phyloP scores from a whole-genome alignment of 495 filamentous ascomycete genomes.

The Choiromyces venosus region DNA sequence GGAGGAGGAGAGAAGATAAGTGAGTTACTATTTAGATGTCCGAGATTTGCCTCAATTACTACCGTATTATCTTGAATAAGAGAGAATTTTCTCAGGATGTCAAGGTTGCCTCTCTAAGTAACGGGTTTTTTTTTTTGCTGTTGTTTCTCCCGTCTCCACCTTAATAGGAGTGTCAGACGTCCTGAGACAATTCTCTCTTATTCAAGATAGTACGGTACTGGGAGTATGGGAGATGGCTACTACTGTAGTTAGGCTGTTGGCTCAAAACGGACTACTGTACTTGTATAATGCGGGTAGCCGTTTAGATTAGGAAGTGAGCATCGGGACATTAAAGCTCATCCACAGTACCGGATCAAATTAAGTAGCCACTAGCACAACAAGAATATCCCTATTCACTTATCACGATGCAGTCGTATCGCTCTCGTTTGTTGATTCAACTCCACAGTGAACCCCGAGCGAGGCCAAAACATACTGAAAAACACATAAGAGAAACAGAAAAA shows the following conservation, averaged over 20 bases:
- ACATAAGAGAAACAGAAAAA: not conserved
- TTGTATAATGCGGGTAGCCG: not conserved
- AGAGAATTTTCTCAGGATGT: no score
- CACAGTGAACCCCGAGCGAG: not conserved
- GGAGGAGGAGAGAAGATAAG: not conserved
- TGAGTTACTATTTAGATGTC: not conserved
- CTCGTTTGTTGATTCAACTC: not conserved
- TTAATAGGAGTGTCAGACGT: no score
- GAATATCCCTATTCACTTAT: not conserved
- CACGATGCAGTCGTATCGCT: not conserved
- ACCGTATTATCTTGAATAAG: no score
- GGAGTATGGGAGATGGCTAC: not conserved
- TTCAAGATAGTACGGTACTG: no score
- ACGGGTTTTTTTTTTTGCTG: no score
- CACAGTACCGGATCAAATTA: not conserved
- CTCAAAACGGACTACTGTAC: not conserved
- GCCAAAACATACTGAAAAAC: not conserved
- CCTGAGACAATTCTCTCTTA: no score
- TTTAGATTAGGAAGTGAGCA: not conserved
- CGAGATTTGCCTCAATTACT: not conserved
- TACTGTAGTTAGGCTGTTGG: not conserved
- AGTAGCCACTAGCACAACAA: not conserved
- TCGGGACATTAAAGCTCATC: not conserved
- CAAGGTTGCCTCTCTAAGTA: no score
- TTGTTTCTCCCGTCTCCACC: no score